Evolutionary conservation across 768 basidiomycete genomes (phyloP).

Genomic region (Leucocoprinus sp.): DNA sequence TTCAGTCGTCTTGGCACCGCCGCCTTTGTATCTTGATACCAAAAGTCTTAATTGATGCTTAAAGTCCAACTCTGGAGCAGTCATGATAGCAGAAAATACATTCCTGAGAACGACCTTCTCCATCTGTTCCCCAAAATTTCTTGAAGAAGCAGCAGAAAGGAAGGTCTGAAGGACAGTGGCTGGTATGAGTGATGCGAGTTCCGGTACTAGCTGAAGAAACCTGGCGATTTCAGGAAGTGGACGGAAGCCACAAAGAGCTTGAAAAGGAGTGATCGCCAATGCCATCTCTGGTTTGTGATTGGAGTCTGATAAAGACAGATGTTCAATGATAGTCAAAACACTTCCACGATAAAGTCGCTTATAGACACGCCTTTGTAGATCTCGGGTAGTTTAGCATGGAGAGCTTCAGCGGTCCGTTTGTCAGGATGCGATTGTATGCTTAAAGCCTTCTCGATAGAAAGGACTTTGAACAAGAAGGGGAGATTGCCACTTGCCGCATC

Average conservation of each 20-base stretch:
- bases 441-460: conserved; percentile 82
- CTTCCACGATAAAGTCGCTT: not conserved
- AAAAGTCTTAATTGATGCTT: conserved; percentile 48
- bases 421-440: conserved; percentile 93
- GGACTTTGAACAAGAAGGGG: conserved; percentile 89
- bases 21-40: conserved; percentile 51
- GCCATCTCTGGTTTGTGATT: conserved; percentile 99
- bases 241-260: conserved; percentile 87
- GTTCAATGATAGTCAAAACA: not conserved
- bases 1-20: conserved; percentile 21
- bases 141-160: conserved; percentile 32
- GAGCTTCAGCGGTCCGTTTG: conserved; percentile 65
- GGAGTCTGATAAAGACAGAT: conserved; percentile 44
- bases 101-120: conserved; percentile 61
- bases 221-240: conserved; percentile 67
- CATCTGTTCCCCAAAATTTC: conserved; percentile 32
- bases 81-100: conserved; percentile 83
- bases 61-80: conserved; percentile 47
- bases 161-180: conserved; percentile 44
- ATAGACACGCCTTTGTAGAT: conserved; percentile 78
- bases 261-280: conserved; percentile 87
- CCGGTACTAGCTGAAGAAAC: conserved; percentile 62
- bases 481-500: conserved; percentile 55
- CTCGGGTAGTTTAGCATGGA: conserved; percentile 63
- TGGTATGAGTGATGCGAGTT: conserved; percentile 69